Evolutionary conservation across 164 flowering plant genomes (phyloP), one percentile per base, ranked within the genome.

Genomic region (Kalanchoe fedtschenkoi): DNA sequence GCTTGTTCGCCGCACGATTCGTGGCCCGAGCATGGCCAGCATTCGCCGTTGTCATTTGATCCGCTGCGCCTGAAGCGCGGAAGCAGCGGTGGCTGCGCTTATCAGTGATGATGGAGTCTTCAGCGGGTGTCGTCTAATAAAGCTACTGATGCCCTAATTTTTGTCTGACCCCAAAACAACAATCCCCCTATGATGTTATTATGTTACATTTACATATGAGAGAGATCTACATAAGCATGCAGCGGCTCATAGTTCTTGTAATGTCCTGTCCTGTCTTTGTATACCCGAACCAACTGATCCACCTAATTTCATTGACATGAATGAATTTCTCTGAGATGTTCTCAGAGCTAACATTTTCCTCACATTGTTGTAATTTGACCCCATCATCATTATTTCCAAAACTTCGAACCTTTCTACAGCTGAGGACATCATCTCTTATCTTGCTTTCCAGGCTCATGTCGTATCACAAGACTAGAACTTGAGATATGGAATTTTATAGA

Each of bases 1-100:
- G 66, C 74, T 33, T 69, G 63, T 55, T 34, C 65, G 58, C 64
- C 71, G 21, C 41, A 4, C 19, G 41, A 10, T 34, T 2, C 34
- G 61, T 35, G 10, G 24, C n/a, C 46, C 17, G 46, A 42, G 46
- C 46, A 42, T 13, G 46, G 17, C n/a, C 46, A 15, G 43, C 15
- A 8, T 8, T 15, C 15, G 8, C 8, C 37, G 38, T 19, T 35
- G 16, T 34, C 41, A 22, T 34, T 34, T 58, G 42, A 58, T 26
- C 32, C 56, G 2, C 15, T 51, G 56, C 56, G 26, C 26, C 32
- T 51, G 22, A 51, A 51, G 32, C 21, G 3, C 13, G 32, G 56
- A 51, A 11, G 56, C 17, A 51, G 14, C 29, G 10, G 22, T 26
- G 56, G 15, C 56, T 24, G 14, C 8, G 32, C 32, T 0, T 26